Percentiles rank a stretch among this genome's conserved stretches.
Conservation (phyloP, 805 yeast genomes). For the Candida tammaniensis region DNA sequence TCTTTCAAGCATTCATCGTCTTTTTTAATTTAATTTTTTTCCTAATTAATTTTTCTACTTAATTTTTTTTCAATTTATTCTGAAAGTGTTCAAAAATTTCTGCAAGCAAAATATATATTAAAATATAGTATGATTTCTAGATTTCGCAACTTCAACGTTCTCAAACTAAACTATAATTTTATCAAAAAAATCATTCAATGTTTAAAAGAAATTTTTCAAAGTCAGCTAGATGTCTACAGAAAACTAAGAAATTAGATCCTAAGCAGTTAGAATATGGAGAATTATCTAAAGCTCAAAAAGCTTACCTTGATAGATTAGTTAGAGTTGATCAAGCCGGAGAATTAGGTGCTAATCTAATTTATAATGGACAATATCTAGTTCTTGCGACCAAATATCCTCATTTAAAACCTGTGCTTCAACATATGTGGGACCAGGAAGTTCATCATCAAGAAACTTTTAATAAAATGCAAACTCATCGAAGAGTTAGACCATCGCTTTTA, state of each 20-base stretch:
- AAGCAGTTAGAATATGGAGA: slow-evolving; percentile 32
- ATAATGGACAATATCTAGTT: slow-evolving; percentile 84
- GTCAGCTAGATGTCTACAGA: background rate
- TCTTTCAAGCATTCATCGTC: slow-evolving; percentile 16
- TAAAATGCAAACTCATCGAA: slow-evolving; percentile 62
- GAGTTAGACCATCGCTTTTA: slow-evolving; percentile 87
- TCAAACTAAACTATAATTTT: too few species aligned
- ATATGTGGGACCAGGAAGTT: slow-evolving; percentile 98
- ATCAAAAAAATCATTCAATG: too few species aligned
- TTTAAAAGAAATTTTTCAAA: slow-evolving; percentile 7
- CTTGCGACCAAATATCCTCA: slow-evolving; percentile 69
- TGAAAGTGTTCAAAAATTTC: too few species aligned
- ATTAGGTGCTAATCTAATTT: slow-evolving; percentile 90
- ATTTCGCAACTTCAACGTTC: too few species aligned
- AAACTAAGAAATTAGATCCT: slow-evolving; percentile 1
- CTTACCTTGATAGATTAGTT: slow-evolving; percentile 68
- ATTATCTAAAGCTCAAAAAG: slow-evolving; percentile 55
- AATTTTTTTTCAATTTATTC: too few species aligned
- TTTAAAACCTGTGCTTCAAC: slow-evolving; percentile 74
- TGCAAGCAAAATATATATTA: too few species aligned
- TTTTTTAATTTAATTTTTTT: slow-evolving; percentile 7
- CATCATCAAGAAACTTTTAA: slow-evolving; percentile 88
- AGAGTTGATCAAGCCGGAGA: slow-evolving; percentile 99
- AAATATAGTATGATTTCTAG: too few species aligned
- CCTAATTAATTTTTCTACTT: too few species aligned